Evolutionary conservation across 1,284 basidiomycete species (phyloP).

Genomic region (Trametes versicolor): DNA sequence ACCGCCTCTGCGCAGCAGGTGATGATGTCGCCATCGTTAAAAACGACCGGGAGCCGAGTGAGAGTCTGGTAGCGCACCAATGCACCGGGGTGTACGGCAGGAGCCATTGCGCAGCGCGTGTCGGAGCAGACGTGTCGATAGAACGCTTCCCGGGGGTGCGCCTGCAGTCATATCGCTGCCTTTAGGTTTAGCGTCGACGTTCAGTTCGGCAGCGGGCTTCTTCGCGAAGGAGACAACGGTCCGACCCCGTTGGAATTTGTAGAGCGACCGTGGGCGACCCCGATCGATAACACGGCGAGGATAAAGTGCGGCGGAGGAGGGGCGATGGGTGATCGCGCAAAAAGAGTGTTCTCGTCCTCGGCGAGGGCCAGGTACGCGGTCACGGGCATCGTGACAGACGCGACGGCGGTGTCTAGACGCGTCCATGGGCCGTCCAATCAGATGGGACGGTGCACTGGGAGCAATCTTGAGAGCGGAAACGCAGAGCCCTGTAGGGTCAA

Average conservation of each 20-base stretch:
- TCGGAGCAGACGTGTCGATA: conserved; percentile 15
- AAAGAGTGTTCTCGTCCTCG: conserved; percentile 1
- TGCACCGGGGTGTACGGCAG: neutral
- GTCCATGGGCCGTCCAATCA: conserved; percentile 2
- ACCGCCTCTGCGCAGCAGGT: conserved; percentile 21
- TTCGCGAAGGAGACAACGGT: conserved; percentile 26
- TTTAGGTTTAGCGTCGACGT: conserved; percentile 18
- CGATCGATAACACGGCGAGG: conserved; percentile 25
- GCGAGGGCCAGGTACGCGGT: conserved; percentile 18
- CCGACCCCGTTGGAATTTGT: conserved; percentile 25
- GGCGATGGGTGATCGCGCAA: conserved; percentile 7
- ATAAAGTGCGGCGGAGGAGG: conserved; percentile 6
- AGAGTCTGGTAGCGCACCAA: neutral
- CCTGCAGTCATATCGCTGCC: conserved; percentile 17
- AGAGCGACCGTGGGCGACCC: conserved; percentile 9
- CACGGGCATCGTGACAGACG: conserved; percentile 23
- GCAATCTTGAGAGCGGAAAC: conserved; percentile 5
- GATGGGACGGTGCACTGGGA: neutral
- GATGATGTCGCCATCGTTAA: conserved; percentile 27
- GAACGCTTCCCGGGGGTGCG: conserved; percentile 20
- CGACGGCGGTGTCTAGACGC: conserved; percentile 10
- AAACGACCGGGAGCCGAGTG: conserved; percentile 17
- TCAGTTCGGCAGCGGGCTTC: conserved; percentile 18
- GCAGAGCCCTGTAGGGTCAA: neutral
- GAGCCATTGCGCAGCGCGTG: conserved; percentile 15